Percentiles rank a stretch among this genome's conserved stretches.
Evolutionary conservation across 31 red algal species (phyloP).

Genomic region (Asparagopsis taxiformis): DNA sequence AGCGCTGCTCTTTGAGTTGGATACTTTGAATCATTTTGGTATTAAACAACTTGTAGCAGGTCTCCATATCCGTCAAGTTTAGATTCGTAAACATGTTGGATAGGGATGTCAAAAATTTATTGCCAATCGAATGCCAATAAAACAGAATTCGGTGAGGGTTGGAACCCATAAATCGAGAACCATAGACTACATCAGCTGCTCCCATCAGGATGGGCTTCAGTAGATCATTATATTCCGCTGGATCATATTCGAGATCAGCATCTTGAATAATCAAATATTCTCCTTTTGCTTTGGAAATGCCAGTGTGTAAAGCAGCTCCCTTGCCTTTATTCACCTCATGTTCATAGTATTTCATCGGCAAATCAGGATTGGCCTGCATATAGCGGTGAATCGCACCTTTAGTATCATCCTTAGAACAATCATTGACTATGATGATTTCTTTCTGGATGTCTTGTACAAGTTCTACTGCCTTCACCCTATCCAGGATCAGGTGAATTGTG

Average conservation of each 20-base stretch:
- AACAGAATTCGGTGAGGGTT: not conserved
- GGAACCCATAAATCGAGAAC: not conserved
- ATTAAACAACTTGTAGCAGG: slow-evolving; percentile 3
- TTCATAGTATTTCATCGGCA: not conserved
- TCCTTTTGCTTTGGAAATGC: not conserved
- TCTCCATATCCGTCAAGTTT: slow-evolving; percentile 5
- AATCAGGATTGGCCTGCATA: not conserved
- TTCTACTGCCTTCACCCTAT: not conserved
- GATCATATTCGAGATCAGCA: slow-evolving; percentile 11
- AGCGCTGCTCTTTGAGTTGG: not conserved
- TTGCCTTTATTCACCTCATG: slow-evolving; percentile 1
- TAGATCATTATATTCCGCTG: not conserved
- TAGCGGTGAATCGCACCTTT: not conserved
- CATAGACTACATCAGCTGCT: not conserved
- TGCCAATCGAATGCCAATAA: slow-evolving; percentile 5
- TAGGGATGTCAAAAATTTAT: not conserved
- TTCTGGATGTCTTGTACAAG: too few relatives aligned
- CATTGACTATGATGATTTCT: not conserved
- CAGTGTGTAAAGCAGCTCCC: not conserved
- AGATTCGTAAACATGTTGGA: slow-evolving; percentile 11
- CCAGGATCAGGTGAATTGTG: not conserved
- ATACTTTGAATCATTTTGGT: not conserved
- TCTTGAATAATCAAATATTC: slow-evolving; percentile 1
- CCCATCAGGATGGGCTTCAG: not conserved
- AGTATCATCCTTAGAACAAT: slow-evolving; percentile 5